phyloP scores from a whole-genome alignment of 805 yeast genomes.

The Saccharomycopsis javanensis region DNA sequence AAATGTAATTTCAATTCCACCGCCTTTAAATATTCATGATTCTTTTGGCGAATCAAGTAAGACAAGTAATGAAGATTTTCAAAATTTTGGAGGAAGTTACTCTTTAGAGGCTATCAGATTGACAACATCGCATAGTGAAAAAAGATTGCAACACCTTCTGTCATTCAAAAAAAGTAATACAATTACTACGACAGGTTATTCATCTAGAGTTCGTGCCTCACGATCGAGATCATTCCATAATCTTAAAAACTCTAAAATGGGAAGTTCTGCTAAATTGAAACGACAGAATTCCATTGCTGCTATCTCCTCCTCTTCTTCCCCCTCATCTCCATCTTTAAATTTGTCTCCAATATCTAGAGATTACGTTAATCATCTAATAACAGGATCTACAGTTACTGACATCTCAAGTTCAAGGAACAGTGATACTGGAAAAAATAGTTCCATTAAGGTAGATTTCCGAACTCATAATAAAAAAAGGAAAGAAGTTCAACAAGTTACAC shows the following conservation, averaged over 20 bases:
- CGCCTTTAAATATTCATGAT: background rate
- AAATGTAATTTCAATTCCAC: background rate
- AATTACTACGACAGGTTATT: background rate
- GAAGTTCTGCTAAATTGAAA: background rate
- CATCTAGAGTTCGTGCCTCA: conserved; percentile 1
- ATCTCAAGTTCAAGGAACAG: background rate
- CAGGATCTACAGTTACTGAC: background rate
- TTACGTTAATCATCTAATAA: background rate
- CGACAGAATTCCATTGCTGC: background rate
- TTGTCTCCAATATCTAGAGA: background rate
- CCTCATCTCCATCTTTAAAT: background rate
- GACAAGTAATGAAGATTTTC: background rate
- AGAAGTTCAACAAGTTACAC: background rate
- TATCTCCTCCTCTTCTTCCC: background rate
- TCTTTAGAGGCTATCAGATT: background rate
- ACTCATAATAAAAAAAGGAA: background rate
- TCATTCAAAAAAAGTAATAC: background rate
- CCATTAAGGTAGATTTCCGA: background rate
- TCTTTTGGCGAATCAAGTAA: background rate
- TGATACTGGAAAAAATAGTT: background rate
- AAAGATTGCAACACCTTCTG: background rate
- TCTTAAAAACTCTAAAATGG: background rate
- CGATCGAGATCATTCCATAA: background rate
- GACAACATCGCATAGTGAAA: background rate
- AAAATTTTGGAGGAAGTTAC: background rate